Conservation (phyloP, 1,284 basidiomycete genomes). For the Sanghuangporus sanghuang region DNA sequence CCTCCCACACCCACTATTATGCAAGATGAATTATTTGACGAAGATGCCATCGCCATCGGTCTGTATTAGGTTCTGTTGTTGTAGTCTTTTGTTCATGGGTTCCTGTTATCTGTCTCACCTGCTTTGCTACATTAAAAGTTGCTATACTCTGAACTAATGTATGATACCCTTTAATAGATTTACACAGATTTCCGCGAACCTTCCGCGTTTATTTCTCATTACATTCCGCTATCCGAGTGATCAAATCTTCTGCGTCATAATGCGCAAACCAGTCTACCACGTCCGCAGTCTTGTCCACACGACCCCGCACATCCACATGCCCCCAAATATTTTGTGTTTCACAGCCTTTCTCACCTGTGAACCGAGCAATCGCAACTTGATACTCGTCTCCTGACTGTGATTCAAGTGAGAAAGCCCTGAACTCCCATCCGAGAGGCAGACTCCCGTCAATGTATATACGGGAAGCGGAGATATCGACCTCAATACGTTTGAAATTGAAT, state of each 20-base stretch:
- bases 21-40: conserved; percentile 9
- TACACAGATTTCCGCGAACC: not conserved
- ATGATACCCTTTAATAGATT: conserved; percentile 7
- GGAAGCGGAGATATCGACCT: conserved; percentile 46
- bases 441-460: conserved; percentile 52
- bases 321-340: not conserved
- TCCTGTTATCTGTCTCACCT: conserved; percentile 2
- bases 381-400: conserved; percentile 38
- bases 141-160: conserved; percentile 14
- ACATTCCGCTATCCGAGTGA: conserved; percentile 31
- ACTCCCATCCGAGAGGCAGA: conserved; percentile 58
- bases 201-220: not conserved
- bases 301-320: conserved; percentile 31
- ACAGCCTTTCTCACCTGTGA: conserved; percentile 22
- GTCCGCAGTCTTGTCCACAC: conserved; percentile 4
- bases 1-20: not conserved
- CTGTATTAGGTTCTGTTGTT: conserved; percentile 9
- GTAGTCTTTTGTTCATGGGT: conserved; percentile 8
- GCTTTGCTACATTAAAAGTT: conserved; percentile 12
- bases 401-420: conserved; percentile 51
- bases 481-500: conserved; percentile 70
- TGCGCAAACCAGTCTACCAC: conserved; percentile 30
- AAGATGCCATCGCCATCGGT: conserved; percentile 1
- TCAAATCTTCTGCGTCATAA: conserved; percentile 42
- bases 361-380: conserved; percentile 60